Conservation (phyloP, 1,284 basidiomycete genomes). For the Agroathelia rolfsii region DNA sequence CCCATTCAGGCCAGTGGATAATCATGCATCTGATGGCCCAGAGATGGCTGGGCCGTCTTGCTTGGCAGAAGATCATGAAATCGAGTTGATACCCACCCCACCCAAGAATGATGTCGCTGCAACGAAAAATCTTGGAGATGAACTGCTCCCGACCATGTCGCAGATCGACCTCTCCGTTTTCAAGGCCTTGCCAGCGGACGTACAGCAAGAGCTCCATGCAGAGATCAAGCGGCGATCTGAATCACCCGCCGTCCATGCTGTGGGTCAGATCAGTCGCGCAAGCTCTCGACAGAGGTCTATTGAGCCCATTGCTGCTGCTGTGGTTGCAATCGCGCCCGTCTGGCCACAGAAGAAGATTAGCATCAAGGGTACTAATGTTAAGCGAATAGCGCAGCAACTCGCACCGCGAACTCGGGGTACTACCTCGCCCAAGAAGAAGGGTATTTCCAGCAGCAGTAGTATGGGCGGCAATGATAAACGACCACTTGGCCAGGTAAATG, state of each 20-base stretch:
- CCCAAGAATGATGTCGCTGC: background rate
- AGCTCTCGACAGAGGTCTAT: slow-evolving; percentile 5
- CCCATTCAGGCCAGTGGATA: slow-evolving; percentile 34
- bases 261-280: slow-evolving; percentile 7
- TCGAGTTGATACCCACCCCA: slow-evolving; percentile 10
- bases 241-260: slow-evolving; percentile 26
- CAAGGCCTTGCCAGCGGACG: slow-evolving; percentile 58
- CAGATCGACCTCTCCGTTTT: slow-evolving; percentile 70
- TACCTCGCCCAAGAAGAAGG: slow-evolving; percentile 37
- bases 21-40: slow-evolving; percentile 12
- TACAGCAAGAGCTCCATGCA: slow-evolving; percentile 58
- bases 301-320: slow-evolving; percentile 9
- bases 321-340: slow-evolving; percentile 8
- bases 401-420: slow-evolving; percentile 38
- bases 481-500: too few species aligned
- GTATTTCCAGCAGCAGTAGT: too few species aligned
- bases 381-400: slow-evolving; percentile 52
- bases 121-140: slow-evolving; percentile 8
- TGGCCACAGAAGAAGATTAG: slow-evolving; percentile 21
- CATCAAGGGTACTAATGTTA: slow-evolving; percentile 31
- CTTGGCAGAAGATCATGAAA: slow-evolving; percentile 18
- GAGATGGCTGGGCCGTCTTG: slow-evolving; percentile 25
- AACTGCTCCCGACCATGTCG: slow-evolving; percentile 51
- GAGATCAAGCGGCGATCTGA: slow-evolving; percentile 54
- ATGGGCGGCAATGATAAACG: slow-evolving; percentile 21